A percentile compares a stretch with the other conserved stretches of the same genome.
These are phyloP conservation scores for Zygotorulaspora sp. DNA, from an alignment of 805 yeast species.

Conservation along the genomic window DNA sequence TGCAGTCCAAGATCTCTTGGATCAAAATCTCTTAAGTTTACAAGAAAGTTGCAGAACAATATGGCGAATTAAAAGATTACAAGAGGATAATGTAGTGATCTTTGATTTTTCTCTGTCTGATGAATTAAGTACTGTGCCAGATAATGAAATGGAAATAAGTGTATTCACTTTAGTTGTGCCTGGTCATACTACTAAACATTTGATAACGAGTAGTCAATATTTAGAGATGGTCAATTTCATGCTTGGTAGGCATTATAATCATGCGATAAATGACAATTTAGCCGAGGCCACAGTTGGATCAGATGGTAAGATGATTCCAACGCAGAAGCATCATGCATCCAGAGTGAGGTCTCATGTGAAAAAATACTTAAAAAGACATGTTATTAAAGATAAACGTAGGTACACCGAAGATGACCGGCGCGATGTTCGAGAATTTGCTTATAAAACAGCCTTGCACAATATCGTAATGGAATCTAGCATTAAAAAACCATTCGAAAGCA, in stretches of 20 bases:
- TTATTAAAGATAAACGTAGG: slow-evolving; percentile 16
- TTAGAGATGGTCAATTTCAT: slow-evolving; percentile 18
- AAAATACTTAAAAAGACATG: slow-evolving; percentile 19
- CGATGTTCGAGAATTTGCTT: slow-evolving; percentile 9
- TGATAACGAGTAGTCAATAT: slow-evolving; percentile 21
- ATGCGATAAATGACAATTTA: slow-evolving; percentile 17
- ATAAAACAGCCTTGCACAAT: slow-evolving; percentile 11
- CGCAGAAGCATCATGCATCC: slow-evolving; percentile 21
- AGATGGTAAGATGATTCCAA: slow-evolving; percentile 21
- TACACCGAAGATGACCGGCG: slow-evolving; percentile 15
- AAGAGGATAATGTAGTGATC: slow-evolving; percentile 11
- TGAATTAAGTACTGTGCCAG: slow-evolving; percentile 7
- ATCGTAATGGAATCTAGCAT: slow-evolving; percentile 11
- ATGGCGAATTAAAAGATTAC: slow-evolving; percentile 17
- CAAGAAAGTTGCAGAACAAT: slow-evolving; percentile 15
- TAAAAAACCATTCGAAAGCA: slow-evolving; percentile 15
- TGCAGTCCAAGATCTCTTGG: slow-evolving; percentile 5
- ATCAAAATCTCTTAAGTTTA: slow-evolving; percentile 1
- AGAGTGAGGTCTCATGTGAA: slow-evolving; percentile 22
- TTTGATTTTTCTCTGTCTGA: slow-evolving; percentile 13
- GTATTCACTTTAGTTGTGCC: slow-evolving; percentile 12
- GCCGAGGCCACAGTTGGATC: slow-evolving; percentile 21
- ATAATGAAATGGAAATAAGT: slow-evolving; percentile 12
- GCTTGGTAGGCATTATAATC: slow-evolving; percentile 18
- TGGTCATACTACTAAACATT: slow-evolving; percentile 14